These are phyloP conservation scores for Fragaria vesca DNA, from an alignment of 306 rosid species.

Conservation along the genomic window DNA sequence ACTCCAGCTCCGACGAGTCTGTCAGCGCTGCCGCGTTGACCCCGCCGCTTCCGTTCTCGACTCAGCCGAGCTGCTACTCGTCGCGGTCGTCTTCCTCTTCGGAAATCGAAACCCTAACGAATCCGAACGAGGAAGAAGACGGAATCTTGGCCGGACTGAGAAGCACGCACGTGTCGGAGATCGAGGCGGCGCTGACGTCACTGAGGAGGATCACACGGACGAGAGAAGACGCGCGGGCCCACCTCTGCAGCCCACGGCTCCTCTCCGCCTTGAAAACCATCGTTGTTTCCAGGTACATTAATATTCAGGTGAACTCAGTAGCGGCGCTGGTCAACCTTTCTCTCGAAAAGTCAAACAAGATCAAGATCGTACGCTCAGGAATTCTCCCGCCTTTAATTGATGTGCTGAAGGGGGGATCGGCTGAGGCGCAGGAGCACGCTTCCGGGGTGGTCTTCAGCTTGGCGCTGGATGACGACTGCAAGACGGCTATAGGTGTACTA, in stretches of 20 bases:
- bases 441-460: constrained; percentile 79
- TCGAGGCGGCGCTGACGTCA: constrained; percentile 57
- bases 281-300: constrained; percentile 43
- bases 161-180: constrained; percentile 38
- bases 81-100: constrained; percentile 56
- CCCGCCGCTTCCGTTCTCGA: constrained; percentile 50
- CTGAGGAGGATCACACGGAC: constrained; percentile 58
- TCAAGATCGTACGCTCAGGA: constrained; percentile 88
- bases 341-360: constrained; percentile 58
- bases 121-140: constrained; percentile 39
- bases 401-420: constrained; percentile 54
- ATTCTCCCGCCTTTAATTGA: constrained; percentile 73
- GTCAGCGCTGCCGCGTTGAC: constrained; percentile 25
- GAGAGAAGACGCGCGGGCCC: constrained; percentile 53
- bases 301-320: constrained; percentile 64
- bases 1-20: constrained; percentile 60
- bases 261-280: constrained; percentile 50
- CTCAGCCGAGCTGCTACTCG: constrained; percentile 56
- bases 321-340: constrained; percentile 83
- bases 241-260: constrained; percentile 47
- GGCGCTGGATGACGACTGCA: constrained; percentile 68
- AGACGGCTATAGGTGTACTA: constrained; percentile 78
- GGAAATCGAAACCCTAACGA: constrained; percentile 43
- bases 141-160: constrained; percentile 47
- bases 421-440: constrained; percentile 86